A percentile compares a stretch with the other conserved stretches of the same genome.
These are phyloP conservation scores for Phaffia australis DNA, from an alignment of 768 basidiomycete genomes.

Conservation along the genomic window DNA sequence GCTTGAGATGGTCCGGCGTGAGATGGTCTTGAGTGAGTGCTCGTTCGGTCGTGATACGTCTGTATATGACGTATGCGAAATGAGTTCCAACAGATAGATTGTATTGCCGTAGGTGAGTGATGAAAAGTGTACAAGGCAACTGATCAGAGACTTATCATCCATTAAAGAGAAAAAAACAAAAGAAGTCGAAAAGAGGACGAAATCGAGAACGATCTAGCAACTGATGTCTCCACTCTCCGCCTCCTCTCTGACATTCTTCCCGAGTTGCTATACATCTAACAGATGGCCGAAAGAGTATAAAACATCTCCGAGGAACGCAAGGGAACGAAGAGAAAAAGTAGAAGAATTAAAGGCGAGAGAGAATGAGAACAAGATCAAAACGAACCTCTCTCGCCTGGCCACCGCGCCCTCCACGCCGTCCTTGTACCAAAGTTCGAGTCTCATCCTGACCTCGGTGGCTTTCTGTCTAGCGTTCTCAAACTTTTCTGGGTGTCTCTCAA, in stretches of 20 bases:
- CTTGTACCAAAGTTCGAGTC: slow-evolving; percentile 94
- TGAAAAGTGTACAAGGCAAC: no score
- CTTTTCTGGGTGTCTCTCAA: slow-evolving; percentile 63
- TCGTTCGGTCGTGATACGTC: slow-evolving; percentile 78
- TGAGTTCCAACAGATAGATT: not conserved
- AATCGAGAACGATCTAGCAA: no score
- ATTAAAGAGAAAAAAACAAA: not conserved
- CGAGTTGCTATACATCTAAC: no score
- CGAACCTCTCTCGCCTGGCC: slow-evolving; percentile 77
- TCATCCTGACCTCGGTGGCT: slow-evolving; percentile 83
- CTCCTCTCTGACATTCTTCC: no score
- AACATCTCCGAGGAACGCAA: no score
- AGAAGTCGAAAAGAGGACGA: no score
- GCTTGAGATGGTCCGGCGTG: slow-evolving; percentile 73
- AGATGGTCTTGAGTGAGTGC: slow-evolving; percentile 57
- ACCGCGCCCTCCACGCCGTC: slow-evolving; percentile 91
- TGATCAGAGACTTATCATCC: no score
- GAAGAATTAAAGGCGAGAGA: not conserved
- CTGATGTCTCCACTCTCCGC: no score
- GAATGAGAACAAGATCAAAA: not conserved
- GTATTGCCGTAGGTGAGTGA: no score
- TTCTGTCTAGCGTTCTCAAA: slow-evolving; percentile 72
- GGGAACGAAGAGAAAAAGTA: not conserved
- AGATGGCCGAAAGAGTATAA: no score
- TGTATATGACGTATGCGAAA: slow-evolving; percentile 33